Conservation (phyloP, 2,329 filamentous ascomycete species). For the Byssochlamys sp. region DNA sequence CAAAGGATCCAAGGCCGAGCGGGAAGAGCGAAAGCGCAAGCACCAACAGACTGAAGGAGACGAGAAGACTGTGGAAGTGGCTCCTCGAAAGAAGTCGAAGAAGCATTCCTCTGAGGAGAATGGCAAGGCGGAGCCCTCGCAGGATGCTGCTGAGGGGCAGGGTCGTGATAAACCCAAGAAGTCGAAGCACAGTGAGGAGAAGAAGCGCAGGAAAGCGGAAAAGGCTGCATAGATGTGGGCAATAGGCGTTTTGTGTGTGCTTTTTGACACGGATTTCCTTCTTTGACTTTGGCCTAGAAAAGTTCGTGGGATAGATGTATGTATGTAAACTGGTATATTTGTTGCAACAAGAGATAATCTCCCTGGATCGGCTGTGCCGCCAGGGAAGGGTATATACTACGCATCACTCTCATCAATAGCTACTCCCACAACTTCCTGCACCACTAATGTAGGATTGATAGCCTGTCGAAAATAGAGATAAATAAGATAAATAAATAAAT, state of each 20-base stretch:
- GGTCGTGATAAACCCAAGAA: constrained; percentile 25
- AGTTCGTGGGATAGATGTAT: neutral
- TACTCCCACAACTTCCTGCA: too few relatives aligned
- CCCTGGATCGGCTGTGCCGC: neutral
- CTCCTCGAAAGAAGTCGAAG: constrained; percentile 33
- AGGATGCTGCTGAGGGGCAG: constrained; percentile 27
- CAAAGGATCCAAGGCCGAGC: constrained; percentile 13
- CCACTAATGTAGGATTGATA: too few relatives aligned
- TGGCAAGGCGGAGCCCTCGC: constrained; percentile 2
- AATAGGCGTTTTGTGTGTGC: neutral
- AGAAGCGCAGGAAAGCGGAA: constrained; percentile 29
- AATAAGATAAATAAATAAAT: too few relatives aligned
- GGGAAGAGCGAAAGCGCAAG: constrained; percentile 31
- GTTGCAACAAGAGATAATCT: neutral
- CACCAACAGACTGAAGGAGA: constrained; percentile 23
- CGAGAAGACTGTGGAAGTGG: constrained; percentile 11
- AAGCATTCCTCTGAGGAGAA: constrained; percentile 19
- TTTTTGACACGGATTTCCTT: neutral
- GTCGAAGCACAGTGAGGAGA: constrained; percentile 24
- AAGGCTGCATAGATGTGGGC: neutral
- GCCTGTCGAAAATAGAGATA: too few relatives aligned
- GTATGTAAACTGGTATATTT: neutral
- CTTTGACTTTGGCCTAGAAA: neutral
- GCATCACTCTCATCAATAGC: too few relatives aligned
- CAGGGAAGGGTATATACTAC: neutral